Conservation (phyloP, 768 basidiomycete genomes). For the Amanita pseudoporphyria region DNA sequence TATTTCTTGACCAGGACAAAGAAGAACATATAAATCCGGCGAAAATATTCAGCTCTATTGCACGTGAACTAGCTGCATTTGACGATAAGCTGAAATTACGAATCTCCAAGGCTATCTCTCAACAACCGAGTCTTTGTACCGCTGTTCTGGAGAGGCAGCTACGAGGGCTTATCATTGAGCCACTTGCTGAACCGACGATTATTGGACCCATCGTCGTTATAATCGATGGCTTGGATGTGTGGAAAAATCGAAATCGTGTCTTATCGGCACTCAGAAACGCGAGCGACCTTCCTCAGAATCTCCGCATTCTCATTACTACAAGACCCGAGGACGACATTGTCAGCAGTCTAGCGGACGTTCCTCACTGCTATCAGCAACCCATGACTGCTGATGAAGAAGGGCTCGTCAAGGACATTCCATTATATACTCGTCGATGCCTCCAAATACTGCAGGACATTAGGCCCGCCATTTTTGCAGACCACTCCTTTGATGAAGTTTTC, state of each 20-base stretch:
- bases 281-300: constrained; percentile 14
- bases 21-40: constrained; percentile 12
- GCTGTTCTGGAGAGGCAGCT: constrained; percentile 15
- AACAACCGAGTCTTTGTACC: not conserved
- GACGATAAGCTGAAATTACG: constrained; percentile 11
- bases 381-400: not conserved
- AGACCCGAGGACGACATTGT: constrained; percentile 14
- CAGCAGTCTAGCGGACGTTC: not conserved
- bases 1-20: constrained; percentile 16
- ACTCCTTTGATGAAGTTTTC: not conserved
- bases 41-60: constrained; percentile 23
- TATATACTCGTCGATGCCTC: not conserved
- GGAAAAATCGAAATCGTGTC: constrained; percentile 10
- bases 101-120: constrained; percentile 4
- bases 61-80: constrained; percentile 22
- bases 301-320: constrained; percentile 20
- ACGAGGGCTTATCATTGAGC: constrained; percentile 18
- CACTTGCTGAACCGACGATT: constrained; percentile 13
- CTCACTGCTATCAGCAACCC: not conserved
- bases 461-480: not conserved
- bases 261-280: constrained; percentile 1
- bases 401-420: not conserved
- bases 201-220: constrained; percentile 24
- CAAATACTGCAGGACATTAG: not conserved
- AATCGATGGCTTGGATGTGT: constrained; percentile 24